phyloP scores from a whole-genome alignment of 2,329 filamentous ascomycete species.

The Daldinia sp. region DNA sequence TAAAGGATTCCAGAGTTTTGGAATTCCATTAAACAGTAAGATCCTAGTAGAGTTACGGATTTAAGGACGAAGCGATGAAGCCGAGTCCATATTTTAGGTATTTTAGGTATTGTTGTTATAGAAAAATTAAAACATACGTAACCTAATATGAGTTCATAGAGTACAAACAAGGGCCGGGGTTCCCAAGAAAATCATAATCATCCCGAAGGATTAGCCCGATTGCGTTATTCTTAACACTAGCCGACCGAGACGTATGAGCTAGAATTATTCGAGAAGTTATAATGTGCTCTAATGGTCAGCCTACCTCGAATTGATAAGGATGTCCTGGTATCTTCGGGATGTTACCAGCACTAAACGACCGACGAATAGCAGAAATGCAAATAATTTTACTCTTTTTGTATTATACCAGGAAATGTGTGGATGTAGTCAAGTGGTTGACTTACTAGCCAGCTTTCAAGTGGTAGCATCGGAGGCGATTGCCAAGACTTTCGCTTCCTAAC shows the following conservation, averaged over 20 bases:
- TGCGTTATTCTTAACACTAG: slow-evolving; percentile 10
- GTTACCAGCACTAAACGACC: slow-evolving; percentile 1
- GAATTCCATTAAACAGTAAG: not conserved
- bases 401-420: not conserved
- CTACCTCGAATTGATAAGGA: not conserved
- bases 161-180: slow-evolving; percentile 5
- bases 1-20: not conserved
- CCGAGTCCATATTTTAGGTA: not conserved
- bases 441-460: slow-evolving; percentile 3
- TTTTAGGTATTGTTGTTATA: not conserved
- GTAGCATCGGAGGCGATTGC: slow-evolving; percentile 12
- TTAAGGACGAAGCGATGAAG: not conserved
- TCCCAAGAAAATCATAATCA: slow-evolving; percentile 34
- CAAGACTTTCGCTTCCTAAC: slow-evolving; percentile 27
- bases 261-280: slow-evolving; percentile 12
- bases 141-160: not conserved
- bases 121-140: not conserved
- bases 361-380: slow-evolving; percentile 1
- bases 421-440: not conserved
- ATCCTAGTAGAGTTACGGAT: not conserved
- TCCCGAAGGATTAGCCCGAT: slow-evolving; percentile 29
- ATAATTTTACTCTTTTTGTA: slow-evolving; percentile 1
- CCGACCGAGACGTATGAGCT: not conserved
- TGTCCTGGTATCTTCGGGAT: not conserved
- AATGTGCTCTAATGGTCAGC: not conserved